Evolutionary conservation across 352 stramenopile genomes (phyloP).

Genomic region (Pythium aphanidermatum): DNA sequence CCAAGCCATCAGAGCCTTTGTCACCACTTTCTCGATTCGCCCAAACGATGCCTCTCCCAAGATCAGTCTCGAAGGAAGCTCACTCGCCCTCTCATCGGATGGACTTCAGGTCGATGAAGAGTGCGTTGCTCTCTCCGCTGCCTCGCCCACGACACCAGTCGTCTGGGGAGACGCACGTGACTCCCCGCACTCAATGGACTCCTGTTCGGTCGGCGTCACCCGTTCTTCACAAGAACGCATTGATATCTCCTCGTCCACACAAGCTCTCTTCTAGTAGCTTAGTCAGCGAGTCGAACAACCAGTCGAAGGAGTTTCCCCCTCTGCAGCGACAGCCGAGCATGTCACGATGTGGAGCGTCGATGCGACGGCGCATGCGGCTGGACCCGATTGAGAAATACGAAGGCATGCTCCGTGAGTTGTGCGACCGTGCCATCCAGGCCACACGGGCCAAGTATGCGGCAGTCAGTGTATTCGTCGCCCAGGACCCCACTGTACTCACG

Average conservation of each 20-base stretch:
- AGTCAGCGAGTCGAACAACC: slow-evolving; percentile 26
- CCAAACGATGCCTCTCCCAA: slow-evolving; percentile 8
- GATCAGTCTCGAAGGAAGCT: slow-evolving; percentile 5
- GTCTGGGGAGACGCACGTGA: neutral
- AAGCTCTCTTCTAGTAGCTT: slow-evolving; percentile 1
- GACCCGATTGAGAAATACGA: slow-evolving; percentile 31
- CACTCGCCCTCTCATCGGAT: slow-evolving; percentile 3
- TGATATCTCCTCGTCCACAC: neutral
- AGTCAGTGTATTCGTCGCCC: slow-evolving; percentile 40
- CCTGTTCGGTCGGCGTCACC: neutral
- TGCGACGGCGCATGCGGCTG: slow-evolving; percentile 26
- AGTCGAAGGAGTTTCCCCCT: neutral
- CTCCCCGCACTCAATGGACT: neutral
- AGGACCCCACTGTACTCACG: neutral
- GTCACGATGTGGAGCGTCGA: too few relatives aligned
- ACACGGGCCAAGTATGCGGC: slow-evolving; percentile 49
- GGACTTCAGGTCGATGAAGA: slow-evolving; percentile 17
- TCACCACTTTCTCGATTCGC: slow-evolving; percentile 2
- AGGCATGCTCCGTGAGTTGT: slow-evolving; percentile 52
- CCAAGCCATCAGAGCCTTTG: too few relatives aligned
- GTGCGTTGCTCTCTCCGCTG: neutral
- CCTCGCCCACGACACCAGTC: slow-evolving; percentile 8
- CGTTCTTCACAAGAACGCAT: neutral
- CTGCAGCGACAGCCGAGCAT: too few relatives aligned
- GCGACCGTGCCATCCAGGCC: slow-evolving; percentile 33